Percentiles rank a stretch among this genome's conserved stretches.
Conservation (phyloP, 2,329 filamentous ascomycete genomes). For the Zasmidium angulare region DNA sequence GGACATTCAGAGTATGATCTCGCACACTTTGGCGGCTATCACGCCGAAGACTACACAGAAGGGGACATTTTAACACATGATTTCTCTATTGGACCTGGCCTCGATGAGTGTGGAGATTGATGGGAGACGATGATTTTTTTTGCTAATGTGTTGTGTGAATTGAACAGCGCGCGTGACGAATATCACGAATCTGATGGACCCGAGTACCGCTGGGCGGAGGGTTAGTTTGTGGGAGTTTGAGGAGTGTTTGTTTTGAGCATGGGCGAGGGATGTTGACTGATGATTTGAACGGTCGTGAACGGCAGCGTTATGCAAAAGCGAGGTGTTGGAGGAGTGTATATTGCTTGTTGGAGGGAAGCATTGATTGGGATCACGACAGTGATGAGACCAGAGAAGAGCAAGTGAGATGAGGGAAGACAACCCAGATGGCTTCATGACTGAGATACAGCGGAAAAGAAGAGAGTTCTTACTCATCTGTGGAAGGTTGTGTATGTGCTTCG, state of each 20-base stretch:
- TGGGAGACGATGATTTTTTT: too few species aligned
- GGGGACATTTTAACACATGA: constrained; percentile 6
- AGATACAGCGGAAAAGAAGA: neutral
- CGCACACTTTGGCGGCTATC: constrained; percentile 28
- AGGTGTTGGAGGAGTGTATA: constrained; percentile 10
- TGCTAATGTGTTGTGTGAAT: constrained; percentile 4
- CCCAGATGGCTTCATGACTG: too few species aligned
- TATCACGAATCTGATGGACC: neutral
- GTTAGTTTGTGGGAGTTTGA: constrained; percentile 1
- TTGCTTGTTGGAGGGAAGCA: too few species aligned
- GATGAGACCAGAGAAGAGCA: too few species aligned
- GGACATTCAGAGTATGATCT: constrained; percentile 39
- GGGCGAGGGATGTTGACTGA: too few species aligned
- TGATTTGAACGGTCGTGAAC: neutral
- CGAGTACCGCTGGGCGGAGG: neutral
- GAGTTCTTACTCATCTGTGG: neutral
- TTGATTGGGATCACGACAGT: too few species aligned
- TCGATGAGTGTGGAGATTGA: too few species aligned
- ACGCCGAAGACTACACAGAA: constrained; percentile 26
- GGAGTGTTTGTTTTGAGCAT: neutral
- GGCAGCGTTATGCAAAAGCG: constrained; percentile 1
- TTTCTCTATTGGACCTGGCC: neutral
- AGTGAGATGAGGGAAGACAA: neutral
- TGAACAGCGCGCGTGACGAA: neutral
- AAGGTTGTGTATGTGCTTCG: too few species aligned